Base-by-base conservation (phyloP, 441 rosid species). In the Croton setiger region DNA sequence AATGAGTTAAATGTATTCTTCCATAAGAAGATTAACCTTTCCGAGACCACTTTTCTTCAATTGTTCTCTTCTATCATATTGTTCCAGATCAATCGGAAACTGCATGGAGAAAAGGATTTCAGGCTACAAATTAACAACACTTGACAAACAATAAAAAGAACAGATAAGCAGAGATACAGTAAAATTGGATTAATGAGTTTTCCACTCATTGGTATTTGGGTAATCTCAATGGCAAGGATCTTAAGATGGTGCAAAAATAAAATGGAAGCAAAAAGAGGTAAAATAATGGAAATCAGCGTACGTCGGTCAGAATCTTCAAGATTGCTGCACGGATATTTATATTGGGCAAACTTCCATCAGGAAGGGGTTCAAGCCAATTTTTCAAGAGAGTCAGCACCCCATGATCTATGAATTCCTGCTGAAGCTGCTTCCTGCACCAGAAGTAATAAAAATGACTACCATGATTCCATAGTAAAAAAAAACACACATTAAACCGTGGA, bases 301-400 rank as follows among this genome's bases (percentile, higher is more conserved):
- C 99, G 79, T 92, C 98, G 60, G 89, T 77, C 77, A 94, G 77
- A 74, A 92, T 87, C 80, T 62, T 78, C 80, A 94, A 79, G 77
- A 94, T 80, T 64, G 97, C 96, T 33, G 93, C 97, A 48, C 98
- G 96, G 63, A 94, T 94, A 72, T 94, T 94, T 76, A 87, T 90
- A 78, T 87, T 92, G 12, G 99, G 98, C 73, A 94, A 84, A 73
- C 99, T 94, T 77, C 97, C 96, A 83, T 95, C 98, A 51, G 99
- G 99, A 78, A 92, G 98, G 27, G 98, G 99, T 75, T 95, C 99
- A 43, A 95, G 97, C 98, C 99, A 92, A 72, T 85, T 90, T 87
- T 90, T 95, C 73, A 90, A 70, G 57, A 95, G 81, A 61, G 94
- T 84, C 66, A 95, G 69, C 51, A 95, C 99, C 67, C 98, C 98